Base-by-base conservation (phyloP, 345 rosid genomes). In the Hibiscus mutabilis region DNA sequence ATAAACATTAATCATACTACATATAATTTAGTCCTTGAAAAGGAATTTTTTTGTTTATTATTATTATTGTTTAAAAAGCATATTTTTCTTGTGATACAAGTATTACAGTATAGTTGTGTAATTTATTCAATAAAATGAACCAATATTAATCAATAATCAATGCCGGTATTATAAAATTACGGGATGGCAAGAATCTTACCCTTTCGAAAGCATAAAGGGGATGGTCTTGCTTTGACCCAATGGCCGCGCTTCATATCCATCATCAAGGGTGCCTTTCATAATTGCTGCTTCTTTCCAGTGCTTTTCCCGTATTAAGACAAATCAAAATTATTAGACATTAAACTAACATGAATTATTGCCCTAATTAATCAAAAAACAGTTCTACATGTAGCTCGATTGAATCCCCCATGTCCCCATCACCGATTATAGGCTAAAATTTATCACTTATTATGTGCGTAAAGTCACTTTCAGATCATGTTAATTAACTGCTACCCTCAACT, bases 181-280 rank as follows among this genome's bases (percentile, higher is more conserved):
- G 37, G 37, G 37, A 33, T 31, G 24, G 56, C 35, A 59, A 69
- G 79, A 72, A 81, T 75, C 81, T 81, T 69, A 76, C 71, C 81
- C 73, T 75, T 37, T 75, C 51, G 64, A 7, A 60, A 42, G 47
- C 74, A 33, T 33, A 69, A 53, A 68, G 52, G 73, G 40, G 31
- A 33, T 52, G 24, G 18, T 3, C 51, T 12, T 49, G 47, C 22
- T 21, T 47, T 77, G 53, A 47, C 49, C 22, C 2, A 49, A 21
- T 61, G 44, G 24, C 27, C 46, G 12, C 44, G 12, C 24, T 56
- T 16, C 24, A 7, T 31, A 24, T 21, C 24, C 29, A 22, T 18
- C 49, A 40, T 63, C 49, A 40, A 9, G 49, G 68, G 15, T 53
- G 25, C n/a, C 53, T 22, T 65, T 44, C 53, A 65, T 42, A 13